Base-by-base conservation (phyloP, 1,284 basidiomycete genomes). In the Trichosporon sp. region DNA sequence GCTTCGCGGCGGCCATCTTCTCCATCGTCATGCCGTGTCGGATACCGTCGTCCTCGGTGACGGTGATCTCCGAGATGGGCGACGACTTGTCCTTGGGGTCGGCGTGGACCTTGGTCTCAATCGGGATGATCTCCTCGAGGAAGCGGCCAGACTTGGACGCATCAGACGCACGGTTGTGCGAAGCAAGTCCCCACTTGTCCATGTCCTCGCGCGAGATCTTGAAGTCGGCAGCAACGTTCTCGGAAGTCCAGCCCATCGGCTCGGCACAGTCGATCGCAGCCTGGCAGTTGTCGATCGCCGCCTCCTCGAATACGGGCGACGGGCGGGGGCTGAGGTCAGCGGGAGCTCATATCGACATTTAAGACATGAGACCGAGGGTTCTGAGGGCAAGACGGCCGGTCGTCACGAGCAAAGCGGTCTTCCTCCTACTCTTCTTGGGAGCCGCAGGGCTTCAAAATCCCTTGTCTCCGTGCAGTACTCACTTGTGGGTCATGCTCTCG, bases 191-290 rank as follows among this genome's bases (percentile, higher is more conserved):
- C 73, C 88, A 91, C 70, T 89, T 83, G 76, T 94, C 92, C 80
- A 92, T 90, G 74, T 86, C 89, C 73, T 86, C 80, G 14, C 91
- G 86, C 16, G 89, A 84, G 62, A 94, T 81, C 37, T 87, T 84
- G 81, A 89, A 94, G 25, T 86, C 83, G 69, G 88, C 79, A 16
- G 90, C 90, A 19, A 91, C 89, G 85, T 90, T 89, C 76, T 94
- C 91, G 3, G 89, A 90, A 1, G 91, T 93, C 91, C 91, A 93
- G 11, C 92, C 91, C 91, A 94, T 94, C 14, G 92, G 89, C 83
- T 90, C 87, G 59, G 89, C 85, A 70, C 87, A 91, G 71, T 92
- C 90, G 65, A 86, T 82, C 0, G 90, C 87, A 68, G 87, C 82
- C 1, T 83, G 52, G 65, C 86, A 78, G 61, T 79, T 82, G 71